Evolutionary conservation across 129 eudicot species (phyloP).

Genomic region (Helianthus tuberosus): DNA sequence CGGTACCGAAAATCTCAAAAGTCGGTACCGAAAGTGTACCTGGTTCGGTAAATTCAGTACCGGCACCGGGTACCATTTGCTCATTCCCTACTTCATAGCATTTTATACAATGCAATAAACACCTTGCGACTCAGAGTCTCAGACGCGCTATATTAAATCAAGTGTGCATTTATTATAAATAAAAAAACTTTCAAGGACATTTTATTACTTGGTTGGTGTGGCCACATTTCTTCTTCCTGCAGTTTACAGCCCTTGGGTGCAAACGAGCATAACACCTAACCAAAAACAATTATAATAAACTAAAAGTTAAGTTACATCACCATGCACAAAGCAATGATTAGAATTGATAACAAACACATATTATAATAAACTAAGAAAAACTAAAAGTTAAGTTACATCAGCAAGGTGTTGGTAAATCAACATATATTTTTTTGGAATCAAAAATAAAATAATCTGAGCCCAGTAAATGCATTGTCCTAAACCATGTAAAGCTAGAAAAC

Average conservation of each 20-base stretch:
- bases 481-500: background rate
- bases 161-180: background rate
- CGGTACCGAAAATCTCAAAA: too few species aligned
- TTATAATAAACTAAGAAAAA: background rate
- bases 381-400: too few species aligned
- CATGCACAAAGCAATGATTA: background rate
- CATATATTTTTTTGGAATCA: too few species aligned
- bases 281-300: background rate
- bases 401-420: background rate
- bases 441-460: too few species aligned
- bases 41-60: too few species aligned
- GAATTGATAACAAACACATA: background rate
- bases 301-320: too few species aligned
- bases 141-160: background rate
- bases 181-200: background rate
- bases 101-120: background rate
- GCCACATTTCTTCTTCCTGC: conserved; percentile 54
- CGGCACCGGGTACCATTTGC: too few species aligned
- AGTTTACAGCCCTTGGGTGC: conserved; percentile 49
- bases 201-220: conserved; percentile 44
- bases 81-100: too few species aligned
- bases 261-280: conserved; percentile 51
- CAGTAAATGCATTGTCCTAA: too few species aligned
- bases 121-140: background rate
- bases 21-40: too few species aligned